Evolutionary conservation across 768 basidiomycete species (phyloP), one percentile per base, ranked within the genome.

Genomic region (Lactifluus echinatus): DNA sequence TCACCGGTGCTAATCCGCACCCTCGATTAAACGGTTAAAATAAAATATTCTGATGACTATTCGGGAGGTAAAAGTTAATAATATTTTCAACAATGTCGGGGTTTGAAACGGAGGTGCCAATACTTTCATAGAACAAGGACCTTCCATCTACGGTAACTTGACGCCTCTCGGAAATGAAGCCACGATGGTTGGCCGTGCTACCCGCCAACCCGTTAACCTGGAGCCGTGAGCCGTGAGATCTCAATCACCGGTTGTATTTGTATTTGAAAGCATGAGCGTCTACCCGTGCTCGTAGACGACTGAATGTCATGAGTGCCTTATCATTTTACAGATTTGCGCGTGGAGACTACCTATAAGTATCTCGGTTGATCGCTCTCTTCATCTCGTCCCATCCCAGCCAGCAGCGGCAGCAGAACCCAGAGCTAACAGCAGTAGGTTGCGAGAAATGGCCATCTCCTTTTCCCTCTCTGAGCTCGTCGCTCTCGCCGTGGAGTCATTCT

Each of bases 401-500:
- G 31, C 31, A 31, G 31, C 31, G 10, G 31, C 4, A 10, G 31
- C 31, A 10, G 31, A 31, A 31, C 31, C 10, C 31, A 31, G 31
- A 31, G 31, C 36, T 36, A 21, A 17, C 33, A n/a, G 19, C 34
- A 17, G 24, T 46, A n/a, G n/a, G n/a, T n/a, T 19, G 19, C 26
- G 48, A 24, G 29, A 47, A 15, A 61, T 61, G 60, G 40, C 60
- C 34, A 61, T 61, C 15, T 43, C 42, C 8, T 61, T 61, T 29
- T 49, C 60, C 21, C 51, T 61, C 42, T 53, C 60, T 4, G 60
- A 61, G 24, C 28, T 61, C 33, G 60, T 59, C 42, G 60, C 60
- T 26, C 57, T 61, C 33, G 15, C 57, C 14, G 39, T 53, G 0
- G 60, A 61, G 57, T 50, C 60, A 3, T 61, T 61, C 52, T 53